Percentiles rank a stretch among this genome's conserved stretches.
Conservation (phyloP, 2,329 filamentous ascomycete genomes). For the Rutstroemia sp. region DNA sequence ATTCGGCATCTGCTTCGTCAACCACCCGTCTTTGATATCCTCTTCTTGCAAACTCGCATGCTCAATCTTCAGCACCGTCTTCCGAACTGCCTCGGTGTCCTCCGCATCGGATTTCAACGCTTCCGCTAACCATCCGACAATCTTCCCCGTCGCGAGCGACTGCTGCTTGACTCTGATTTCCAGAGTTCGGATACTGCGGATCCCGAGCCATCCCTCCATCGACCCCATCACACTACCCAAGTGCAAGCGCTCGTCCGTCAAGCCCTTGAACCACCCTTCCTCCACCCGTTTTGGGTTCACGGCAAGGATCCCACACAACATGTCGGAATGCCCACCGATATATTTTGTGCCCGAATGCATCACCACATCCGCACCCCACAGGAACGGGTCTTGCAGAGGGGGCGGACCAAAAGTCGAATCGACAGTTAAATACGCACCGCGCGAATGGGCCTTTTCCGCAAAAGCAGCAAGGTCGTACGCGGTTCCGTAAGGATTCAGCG, state of each 20-base stretch:
- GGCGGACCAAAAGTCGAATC: slow-evolving; percentile 93
- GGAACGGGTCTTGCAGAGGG: slow-evolving; percentile 78
- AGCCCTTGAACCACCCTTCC: slow-evolving; percentile 48
- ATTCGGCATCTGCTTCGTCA: slow-evolving; percentile 80
- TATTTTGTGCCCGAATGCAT: slow-evolving; percentile 97
- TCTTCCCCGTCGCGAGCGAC: slow-evolving; percentile 57
- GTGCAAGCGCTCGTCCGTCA: slow-evolving; percentile 59
- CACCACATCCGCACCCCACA: slow-evolving; percentile 72
- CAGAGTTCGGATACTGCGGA: slow-evolving; percentile 77
- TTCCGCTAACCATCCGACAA: slow-evolving; percentile 64
- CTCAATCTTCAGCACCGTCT: slow-evolving; percentile 52
- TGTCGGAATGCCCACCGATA: slow-evolving; percentile 88
- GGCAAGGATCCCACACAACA: slow-evolving; percentile 79
- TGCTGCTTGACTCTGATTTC: slow-evolving; percentile 76
- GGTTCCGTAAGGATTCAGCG: slow-evolving; percentile 82
- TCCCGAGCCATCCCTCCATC: slow-evolving; percentile 86
- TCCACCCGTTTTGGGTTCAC: slow-evolving; percentile 45
- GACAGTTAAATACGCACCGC: slow-evolving; percentile 71
- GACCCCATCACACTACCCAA: slow-evolving; percentile 82
- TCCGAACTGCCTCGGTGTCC: slow-evolving; percentile 35
- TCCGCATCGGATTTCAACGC: slow-evolving; percentile 21
- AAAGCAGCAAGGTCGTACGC: slow-evolving; percentile 67
- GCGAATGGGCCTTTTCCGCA: slow-evolving; percentile 61
- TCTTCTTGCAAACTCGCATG: slow-evolving; percentile 76
- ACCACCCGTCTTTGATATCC: slow-evolving; percentile 57